These are phyloP conservation scores for Chrysopogon serrulatus DNA, from an alignment of 176 grass and related monocot species.

Conservation along the genomic window DNA sequence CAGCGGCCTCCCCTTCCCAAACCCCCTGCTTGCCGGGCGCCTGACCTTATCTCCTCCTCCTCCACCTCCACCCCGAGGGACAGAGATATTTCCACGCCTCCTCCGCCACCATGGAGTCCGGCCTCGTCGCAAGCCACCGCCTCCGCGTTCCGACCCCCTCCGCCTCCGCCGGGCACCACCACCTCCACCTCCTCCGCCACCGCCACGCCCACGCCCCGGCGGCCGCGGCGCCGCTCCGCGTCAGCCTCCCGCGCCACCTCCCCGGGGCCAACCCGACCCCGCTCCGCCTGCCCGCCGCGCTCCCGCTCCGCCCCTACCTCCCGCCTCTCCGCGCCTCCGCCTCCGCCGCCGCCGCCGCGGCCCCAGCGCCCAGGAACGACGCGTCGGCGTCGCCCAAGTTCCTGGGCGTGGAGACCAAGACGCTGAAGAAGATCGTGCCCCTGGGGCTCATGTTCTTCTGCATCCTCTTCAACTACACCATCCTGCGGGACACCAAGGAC, in stretches of 20 bases:
- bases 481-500: conserved; percentile 97
- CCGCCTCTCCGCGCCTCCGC: conserved; percentile 27
- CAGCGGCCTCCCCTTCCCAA: neutral
- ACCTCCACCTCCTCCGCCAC: conserved; percentile 15
- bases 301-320: conserved; percentile 34
- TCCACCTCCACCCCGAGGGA: neutral
- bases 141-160: conserved; percentile 28
- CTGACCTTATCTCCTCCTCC: conserved; percentile 44
- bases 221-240: neutral
- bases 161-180: neutral
- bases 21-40: conserved; percentile 28
- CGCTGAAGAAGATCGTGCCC: conserved; percentile 91
- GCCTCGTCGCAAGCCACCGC: conserved; percentile 54
- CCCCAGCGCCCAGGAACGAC: neutral
- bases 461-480: conserved; percentile 99
- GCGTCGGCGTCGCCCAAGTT: conserved; percentile 32
- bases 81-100: conserved; percentile 6
- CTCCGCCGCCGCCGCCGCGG: neutral
- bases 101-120: conserved; percentile 46
- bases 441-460: conserved; percentile 99
- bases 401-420: conserved; percentile 57
- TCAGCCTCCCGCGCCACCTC: neutral
- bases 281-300: conserved; percentile 42
- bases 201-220: neutral
- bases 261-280: conserved; percentile 29